Conservation (phyloP, 163 green algal genomes). For the Scenedesmus sp. region DNA sequence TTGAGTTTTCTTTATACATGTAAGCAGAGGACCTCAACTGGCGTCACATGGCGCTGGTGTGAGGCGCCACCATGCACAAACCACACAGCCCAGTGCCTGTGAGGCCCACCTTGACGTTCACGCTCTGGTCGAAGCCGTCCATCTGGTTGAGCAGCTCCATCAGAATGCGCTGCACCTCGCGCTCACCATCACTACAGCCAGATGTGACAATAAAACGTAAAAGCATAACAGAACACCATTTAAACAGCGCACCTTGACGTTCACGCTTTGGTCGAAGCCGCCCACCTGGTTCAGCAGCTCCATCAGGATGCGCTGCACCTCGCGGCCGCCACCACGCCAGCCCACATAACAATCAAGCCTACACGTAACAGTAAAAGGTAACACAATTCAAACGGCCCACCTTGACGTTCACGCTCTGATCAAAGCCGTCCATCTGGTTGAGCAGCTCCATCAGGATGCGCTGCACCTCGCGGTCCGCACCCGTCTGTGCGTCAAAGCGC, state of each 20-base stretch:
- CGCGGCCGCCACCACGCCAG: not conserved
- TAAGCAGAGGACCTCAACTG: too few relatives aligned
- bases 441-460: conserved; percentile 99
- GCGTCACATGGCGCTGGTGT: too few relatives aligned
- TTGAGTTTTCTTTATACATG: too few relatives aligned
- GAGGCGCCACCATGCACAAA: too few relatives aligned
- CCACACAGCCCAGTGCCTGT: too few relatives aligned
- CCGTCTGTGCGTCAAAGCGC: conserved; percentile 97
- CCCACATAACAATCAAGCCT: not conserved
- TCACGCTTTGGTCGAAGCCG: conserved; percentile 99
- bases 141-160: conserved; percentile 99
- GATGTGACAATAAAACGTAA: too few relatives aligned
- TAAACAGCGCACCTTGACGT: conserved; percentile 91
- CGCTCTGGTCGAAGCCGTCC: conserved; percentile 99
- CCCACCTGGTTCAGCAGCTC: conserved; percentile 82
- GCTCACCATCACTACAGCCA: conserved; percentile 40
- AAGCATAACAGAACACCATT: too few relatives aligned
- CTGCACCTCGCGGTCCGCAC: conserved; percentile 88
- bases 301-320: not conserved
- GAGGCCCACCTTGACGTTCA: conserved; percentile 95
- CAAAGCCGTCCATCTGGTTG: conserved; percentile 99
- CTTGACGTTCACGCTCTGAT: conserved; percentile 99
- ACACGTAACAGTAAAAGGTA: too few relatives aligned
- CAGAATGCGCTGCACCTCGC: conserved; percentile 97
- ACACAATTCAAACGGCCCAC: conserved; percentile 46